Evolutionary conservation across 202 grass and related monocot species (phyloP), one percentile per base, ranked within the genome.

Genomic region (Panicum hallii): DNA sequence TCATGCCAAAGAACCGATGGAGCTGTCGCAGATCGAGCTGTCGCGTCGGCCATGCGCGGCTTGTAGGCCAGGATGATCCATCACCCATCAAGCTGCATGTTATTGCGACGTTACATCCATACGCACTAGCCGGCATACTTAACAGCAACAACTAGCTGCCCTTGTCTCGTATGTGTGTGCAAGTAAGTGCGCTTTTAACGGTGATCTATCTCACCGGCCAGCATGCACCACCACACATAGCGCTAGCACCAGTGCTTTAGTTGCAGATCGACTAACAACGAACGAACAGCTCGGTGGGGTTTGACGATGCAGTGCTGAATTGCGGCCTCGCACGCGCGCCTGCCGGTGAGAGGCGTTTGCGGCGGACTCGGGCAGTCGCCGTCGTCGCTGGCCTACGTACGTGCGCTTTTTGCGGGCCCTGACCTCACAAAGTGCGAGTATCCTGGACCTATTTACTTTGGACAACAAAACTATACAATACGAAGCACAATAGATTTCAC

Each of bases 131-230:
- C 15, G 38, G 49, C 50, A 17, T 71, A 70, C 65, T 16, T 57
- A 78, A 20, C 14, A 45, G 20, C 52, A 69, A 42, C 48, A 54
- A 41, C 32, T 43, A 45, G 36, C 13, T 1, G 1, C 12, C 68
- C 6, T 22, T 30, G 14, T 44, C 23, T 38, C 36, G 36, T 38
- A 17, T 72, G 57, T 26, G 4, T 2, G 28, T 60, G 42, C 66
- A 22, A 82, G 80, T 82, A 22, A 82, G 80, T 82, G 80, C 80
- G 80, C 26, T 62, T 82, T 72, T 82, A 82, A 82, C 79, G 67
- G 22, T 1, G 32, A 44, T 56, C 34, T 45, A 58, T 38, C 36
- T 38, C 2, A 38, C 36, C 36, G 36, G 58, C 79, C 7, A 3
- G 79, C 9, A 30, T 32, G 78, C 64, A 19, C 45, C 30, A 68